Evolutionary conservation across 1,284 basidiomycete genomes (phyloP), one percentile per base, ranked within the genome.

Genomic region (Peniophora sp.): DNA sequence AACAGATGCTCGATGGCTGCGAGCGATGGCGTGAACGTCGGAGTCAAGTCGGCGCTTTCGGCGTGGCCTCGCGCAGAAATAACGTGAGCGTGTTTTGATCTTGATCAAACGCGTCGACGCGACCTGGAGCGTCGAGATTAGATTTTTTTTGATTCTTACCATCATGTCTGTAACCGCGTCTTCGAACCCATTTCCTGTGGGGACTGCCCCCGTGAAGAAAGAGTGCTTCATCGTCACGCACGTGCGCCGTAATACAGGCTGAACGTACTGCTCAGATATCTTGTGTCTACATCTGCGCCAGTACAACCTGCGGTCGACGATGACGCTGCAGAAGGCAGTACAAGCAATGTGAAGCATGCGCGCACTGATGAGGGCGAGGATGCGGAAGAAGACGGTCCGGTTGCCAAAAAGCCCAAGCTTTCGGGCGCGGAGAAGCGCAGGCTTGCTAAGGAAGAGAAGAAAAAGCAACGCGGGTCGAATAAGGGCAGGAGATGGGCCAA

Each of bases 401-500:
- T 50, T 1, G 50, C 52, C 12, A 51, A 52, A 48, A 65, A 56
- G 45, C 58, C 52, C 51, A 66, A 54, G 44, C 53, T 59, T 52
- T 67, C 53, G 53, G 68, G 53, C 49, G 67, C 65, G 35, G 67
- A 67, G 43, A 65, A 73, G 34, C 71, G 73, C 59, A 77, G 76
- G 52, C 69, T 74, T 45, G 70, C 70, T 12, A 79, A 75, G 56
- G 73, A 77, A 48, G 79, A 89, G 64, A 86, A 83, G 66, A 89
- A 89, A 64, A 79, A 81, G 34, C 77, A 79, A 53, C 72, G 78
- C 35, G 90, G 90, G 2, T 79, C 84, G 52, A 93, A 93, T 66
- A 92, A 92, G 64, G 83, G 81, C 11, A 68, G 90, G 41, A 72
- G 78, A 3, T 90, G 87, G 64, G 78, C 72, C 16, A 87, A 86